A percentile compares a stretch with the other conserved stretches of the same genome.
These are phyloP conservation scores for Phlebopus sp. DNA, from an alignment of 1,284 basidiomycete species.

Conservation along the genomic window DNA sequence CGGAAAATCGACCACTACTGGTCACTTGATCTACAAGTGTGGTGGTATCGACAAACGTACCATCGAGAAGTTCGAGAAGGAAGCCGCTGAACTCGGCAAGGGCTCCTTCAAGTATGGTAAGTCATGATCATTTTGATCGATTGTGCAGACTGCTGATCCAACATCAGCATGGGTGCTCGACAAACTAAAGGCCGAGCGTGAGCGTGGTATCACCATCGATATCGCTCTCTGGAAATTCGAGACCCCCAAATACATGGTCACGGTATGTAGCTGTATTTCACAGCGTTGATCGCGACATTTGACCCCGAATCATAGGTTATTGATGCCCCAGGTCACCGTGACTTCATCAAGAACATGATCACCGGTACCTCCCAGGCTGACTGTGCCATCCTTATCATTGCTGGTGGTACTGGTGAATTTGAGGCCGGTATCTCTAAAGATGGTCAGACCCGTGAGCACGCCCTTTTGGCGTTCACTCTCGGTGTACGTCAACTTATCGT, in stretches of 20 bases:
- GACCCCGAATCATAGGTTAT: conserved; percentile 63
- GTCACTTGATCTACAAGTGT: conserved; percentile 99
- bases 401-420: conserved; percentile 99
- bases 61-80: conserved; percentile 99
- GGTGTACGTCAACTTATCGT: conserved; percentile 99
- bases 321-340: conserved; percentile 99
- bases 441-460: conserved; percentile 99
- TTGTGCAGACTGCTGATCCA: conserved; percentile 20
- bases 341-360: conserved; percentile 99
- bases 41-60: conserved; percentile 99
- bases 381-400: conserved; percentile 99
- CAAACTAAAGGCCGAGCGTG: conserved; percentile 99
- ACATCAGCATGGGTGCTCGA: conserved; percentile 94
- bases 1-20: conserved; percentile 99
- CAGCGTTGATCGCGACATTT: conserved; percentile 7
- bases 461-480: conserved; percentile 98
- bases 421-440: conserved; percentile 99
- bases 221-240: conserved; percentile 99
- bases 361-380: conserved; percentile 99
- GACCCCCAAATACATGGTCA: conserved; percentile 90
- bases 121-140: conserved; percentile 32
- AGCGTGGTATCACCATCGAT: conserved; percentile 99
- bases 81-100: conserved; percentile 99
- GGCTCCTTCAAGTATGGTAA: conserved; percentile 98
- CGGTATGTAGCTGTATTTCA: conserved; percentile 48